Evolutionary conservation across 2,329 filamentous ascomycete genomes (phyloP).

Genomic region (Monosporascus sp.): DNA sequence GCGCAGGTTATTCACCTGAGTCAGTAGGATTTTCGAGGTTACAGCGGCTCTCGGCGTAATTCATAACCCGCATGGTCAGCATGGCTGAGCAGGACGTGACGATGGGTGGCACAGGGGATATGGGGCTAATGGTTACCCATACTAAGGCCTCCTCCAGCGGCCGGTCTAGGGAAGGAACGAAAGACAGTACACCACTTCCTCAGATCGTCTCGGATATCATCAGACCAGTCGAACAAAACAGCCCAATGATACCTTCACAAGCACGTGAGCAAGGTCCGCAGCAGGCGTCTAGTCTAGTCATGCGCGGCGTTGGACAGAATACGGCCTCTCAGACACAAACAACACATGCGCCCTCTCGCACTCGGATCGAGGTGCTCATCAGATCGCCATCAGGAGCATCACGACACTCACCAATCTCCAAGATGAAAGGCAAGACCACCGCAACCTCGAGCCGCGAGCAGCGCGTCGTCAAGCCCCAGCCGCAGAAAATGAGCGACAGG

Average conservation of each 20-base stretch:
- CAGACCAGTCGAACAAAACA: neutral
- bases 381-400: conserved; percentile 12
- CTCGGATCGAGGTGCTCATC: conserved; percentile 21
- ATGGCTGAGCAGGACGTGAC: neutral
- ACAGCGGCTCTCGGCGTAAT: neutral
- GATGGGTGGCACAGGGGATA: neutral
- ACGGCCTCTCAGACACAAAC: conserved; percentile 2
- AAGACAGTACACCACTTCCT: neutral
- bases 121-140: neutral
- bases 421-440: neutral
- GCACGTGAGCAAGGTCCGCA: neutral
- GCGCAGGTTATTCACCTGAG: too few species aligned
- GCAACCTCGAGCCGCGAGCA: conserved; percentile 2
- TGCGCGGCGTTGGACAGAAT: neutral
- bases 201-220: neutral
- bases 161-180: neutral
- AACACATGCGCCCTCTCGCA: conserved; percentile 2
- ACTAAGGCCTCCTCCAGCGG: neutral
- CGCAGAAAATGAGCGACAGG: conserved; percentile 1
- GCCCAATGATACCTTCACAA: neutral
- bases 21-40: too few species aligned
- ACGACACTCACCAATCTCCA: conserved; percentile 6
- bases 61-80: neutral
- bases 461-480: conserved; percentile 1
- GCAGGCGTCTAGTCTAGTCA: neutral